Evolutionary conservation across 306 rosid genomes (phyloP).

Genomic region (Quercus ilex): DNA sequence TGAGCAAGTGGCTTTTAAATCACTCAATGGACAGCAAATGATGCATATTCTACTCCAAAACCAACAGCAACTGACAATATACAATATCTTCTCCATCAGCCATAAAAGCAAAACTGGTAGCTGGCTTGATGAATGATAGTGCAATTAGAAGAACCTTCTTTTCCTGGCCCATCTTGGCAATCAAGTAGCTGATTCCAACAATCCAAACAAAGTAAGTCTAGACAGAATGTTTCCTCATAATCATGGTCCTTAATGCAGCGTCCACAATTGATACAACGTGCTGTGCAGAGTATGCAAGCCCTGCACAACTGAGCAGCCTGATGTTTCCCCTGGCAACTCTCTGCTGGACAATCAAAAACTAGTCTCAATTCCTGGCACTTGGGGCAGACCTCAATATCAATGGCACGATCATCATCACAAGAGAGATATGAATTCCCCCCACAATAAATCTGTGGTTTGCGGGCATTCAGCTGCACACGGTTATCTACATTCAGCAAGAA

Average conservation of each 20-base stretch:
- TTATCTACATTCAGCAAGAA: slow-evolving; percentile 36
- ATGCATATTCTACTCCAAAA: slow-evolving; percentile 7
- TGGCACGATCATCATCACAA: slow-evolving; percentile 42
- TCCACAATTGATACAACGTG: slow-evolving; percentile 51
- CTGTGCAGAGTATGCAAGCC: slow-evolving; percentile 50
- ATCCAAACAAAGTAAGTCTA: slow-evolving; percentile 42
- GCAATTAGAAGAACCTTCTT: slow-evolving; percentile 24
- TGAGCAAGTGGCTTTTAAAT: slow-evolving; percentile 7
- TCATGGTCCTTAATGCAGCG: slow-evolving; percentile 44
- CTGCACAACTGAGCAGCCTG: slow-evolving; percentile 42
- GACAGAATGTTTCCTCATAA: slow-evolving; percentile 48
- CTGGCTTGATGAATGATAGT: slow-evolving; percentile 28
- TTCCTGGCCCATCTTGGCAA: slow-evolving; percentile 24
- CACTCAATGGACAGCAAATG: not conserved
- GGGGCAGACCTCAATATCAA: slow-evolving; percentile 59
- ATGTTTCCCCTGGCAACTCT: slow-evolving; percentile 44
- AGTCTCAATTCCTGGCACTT: slow-evolving; percentile 41
- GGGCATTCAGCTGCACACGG: slow-evolving; percentile 20
- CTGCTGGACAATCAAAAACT: slow-evolving; percentile 63
- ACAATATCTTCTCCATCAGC: slow-evolving; percentile 26
- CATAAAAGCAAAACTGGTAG: slow-evolving; percentile 37
- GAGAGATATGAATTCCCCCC: slow-evolving; percentile 25
- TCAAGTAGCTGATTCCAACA: slow-evolving; percentile 39
- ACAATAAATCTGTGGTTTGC: slow-evolving; percentile 45
- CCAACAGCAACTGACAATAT: not conserved